These are phyloP conservation scores for Wickerhamomyces mucosus DNA, from an alignment of 805 yeast species.

Conservation along the genomic window DNA sequence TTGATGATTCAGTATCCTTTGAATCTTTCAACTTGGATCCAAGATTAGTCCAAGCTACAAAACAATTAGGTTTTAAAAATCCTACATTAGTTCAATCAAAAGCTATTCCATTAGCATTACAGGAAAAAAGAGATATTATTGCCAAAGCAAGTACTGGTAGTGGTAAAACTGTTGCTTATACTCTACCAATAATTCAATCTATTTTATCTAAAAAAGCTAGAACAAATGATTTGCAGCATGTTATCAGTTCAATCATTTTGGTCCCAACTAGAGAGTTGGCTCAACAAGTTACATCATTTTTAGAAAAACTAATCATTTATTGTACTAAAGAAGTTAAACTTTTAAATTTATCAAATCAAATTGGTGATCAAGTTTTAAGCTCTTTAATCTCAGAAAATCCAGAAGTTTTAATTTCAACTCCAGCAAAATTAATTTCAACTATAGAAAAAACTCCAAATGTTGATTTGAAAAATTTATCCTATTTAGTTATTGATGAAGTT, in stretches of 20 bases:
- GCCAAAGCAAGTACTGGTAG: conserved; percentile 95
- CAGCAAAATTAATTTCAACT: conserved; percentile 57
- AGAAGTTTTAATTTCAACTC: conserved; percentile 79
- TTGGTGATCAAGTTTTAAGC: conserved; percentile 60
- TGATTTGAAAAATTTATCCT: conserved; percentile 47
- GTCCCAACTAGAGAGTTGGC: conserved; percentile 94
- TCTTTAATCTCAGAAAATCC: conserved; percentile 69
- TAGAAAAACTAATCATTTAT: conserved; percentile 57
- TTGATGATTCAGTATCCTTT: conserved; percentile 64
- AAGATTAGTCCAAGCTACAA: conserved; percentile 75
- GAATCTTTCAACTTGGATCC: conserved; percentile 75
- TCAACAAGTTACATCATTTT: conserved; percentile 67
- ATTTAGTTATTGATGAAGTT: conserved; percentile 88
- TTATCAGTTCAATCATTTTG: conserved; percentile 41
- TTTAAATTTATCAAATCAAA: conserved; percentile 54
- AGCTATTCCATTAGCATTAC: conserved; percentile 86
- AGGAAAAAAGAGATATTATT: conserved; percentile 83
- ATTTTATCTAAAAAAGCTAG: conserved; percentile 38
- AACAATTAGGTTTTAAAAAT: conserved; percentile 65
- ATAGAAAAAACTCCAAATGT: conserved; percentile 41
- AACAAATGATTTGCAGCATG: conserved; percentile 14
- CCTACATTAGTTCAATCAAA: conserved; percentile 89
- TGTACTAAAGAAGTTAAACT: conserved; percentile 58
- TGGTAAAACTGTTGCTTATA: conserved; percentile 89
- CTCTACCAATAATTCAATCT: conserved; percentile 77